Conservation (phyloP, 78 protist species). For the Dictyostelium brefeldianum region DNA sequence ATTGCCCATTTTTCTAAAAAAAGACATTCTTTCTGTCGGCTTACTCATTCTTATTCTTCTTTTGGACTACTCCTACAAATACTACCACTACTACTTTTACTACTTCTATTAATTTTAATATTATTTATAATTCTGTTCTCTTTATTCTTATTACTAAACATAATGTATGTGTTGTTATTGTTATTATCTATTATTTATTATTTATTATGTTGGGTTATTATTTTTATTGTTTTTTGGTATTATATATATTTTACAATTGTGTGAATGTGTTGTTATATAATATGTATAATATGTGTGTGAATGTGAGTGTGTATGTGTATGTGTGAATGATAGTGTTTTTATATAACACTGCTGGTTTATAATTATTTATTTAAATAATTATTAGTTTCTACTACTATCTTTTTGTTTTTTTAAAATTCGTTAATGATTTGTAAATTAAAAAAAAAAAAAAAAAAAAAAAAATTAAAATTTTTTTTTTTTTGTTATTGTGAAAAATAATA, state of each 20-base stretch:
- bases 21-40: conserved; percentile 33
- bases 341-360: too few species aligned
- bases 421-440: too few species aligned
- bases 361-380: too few species aligned
- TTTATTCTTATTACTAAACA: conserved; percentile 15
- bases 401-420: too few species aligned
- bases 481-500: too few species aligned
- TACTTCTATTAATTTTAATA: not conserved
- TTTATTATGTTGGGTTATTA: not conserved
- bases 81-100: not conserved
- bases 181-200: not conserved
- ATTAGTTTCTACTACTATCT: too few species aligned
- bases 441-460: too few species aligned
- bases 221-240: not conserved
- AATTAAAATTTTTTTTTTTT: too few species aligned
- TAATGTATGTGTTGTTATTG: not conserved
- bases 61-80: not conserved
- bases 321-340: not conserved
- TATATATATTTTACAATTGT: not conserved
- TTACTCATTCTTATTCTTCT: not conserved
- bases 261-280: not conserved
- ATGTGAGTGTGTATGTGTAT: not conserved
- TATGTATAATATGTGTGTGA: not conserved
- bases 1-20: conserved; percentile 8
- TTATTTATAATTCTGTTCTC: not conserved